A percentile compares a stretch with the other conserved stretches of the same genome.
Conservation (phyloP, 768 basidiomycete genomes). For the Termitomyces sp. region DNA sequence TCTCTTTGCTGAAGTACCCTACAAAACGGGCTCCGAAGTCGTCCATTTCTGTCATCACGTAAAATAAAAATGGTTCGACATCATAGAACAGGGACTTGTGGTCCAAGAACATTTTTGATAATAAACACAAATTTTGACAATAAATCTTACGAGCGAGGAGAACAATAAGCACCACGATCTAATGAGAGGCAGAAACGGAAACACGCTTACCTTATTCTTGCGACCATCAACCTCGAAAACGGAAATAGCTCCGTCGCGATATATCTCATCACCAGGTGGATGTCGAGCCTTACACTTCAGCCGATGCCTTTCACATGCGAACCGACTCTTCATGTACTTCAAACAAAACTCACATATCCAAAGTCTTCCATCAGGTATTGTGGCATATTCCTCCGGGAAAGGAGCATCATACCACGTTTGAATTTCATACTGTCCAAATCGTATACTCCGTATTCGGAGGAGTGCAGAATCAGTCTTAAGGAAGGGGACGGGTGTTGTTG, state of each 20-base stretch:
- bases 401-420: constrained; percentile 99
- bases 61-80: constrained; percentile 98
- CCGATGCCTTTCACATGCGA: constrained; percentile 83
- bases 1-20: constrained; percentile 99
- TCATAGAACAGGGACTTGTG: constrained; percentile 99
- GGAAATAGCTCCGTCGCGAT: constrained; percentile 81
- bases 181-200: background rate
- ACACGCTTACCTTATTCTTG: constrained; percentile 75
- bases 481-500: constrained; percentile 27
- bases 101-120: constrained; percentile 98
- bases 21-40: constrained; percentile 90
- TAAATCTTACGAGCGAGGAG: constrained; percentile 62
- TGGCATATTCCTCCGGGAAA: constrained; percentile 95
- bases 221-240: constrained; percentile 98
- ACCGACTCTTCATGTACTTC: constrained; percentile 95
- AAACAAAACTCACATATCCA: constrained; percentile 99
- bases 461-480: constrained; percentile 26
- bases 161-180: constrained; percentile 5
- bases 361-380: constrained; percentile 83
- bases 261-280: constrained; percentile 98
- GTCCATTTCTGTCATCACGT: constrained; percentile 92
- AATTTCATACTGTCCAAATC: constrained; percentile 89
- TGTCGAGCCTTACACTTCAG: constrained; percentile 92
- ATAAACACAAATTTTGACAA: constrained; percentile 94
- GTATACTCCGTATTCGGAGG: constrained; percentile 79